Evolutionary conservation across 257 asterid species (phyloP).

Genomic region (Solanum dulcamara): DNA sequence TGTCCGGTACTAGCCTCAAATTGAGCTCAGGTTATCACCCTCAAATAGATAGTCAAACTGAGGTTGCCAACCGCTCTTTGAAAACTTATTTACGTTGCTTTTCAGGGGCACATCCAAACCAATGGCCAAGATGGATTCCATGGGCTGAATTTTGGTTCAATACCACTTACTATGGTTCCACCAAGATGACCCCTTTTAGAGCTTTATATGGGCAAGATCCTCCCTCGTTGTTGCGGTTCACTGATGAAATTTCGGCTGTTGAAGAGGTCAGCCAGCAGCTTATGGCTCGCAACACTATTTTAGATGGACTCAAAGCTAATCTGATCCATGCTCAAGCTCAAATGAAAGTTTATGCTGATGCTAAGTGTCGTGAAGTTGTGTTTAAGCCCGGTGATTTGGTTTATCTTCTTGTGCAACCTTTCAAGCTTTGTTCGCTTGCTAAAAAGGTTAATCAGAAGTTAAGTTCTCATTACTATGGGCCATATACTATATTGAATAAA

Average conservation of each 20-base stretch:
- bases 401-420: not conserved
- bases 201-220: not conserved
- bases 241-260: not conserved
- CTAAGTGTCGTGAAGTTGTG: not conserved
- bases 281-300: not conserved
- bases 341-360: not conserved
- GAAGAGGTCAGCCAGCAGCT: not conserved
- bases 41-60: not conserved
- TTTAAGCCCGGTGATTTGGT: not conserved
- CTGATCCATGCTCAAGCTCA: not conserved
- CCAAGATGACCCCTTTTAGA: not conserved
- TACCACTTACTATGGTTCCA: not conserved
- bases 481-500: not conserved
- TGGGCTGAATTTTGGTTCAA: not conserved
- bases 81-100: not conserved
- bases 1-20: not conserved
- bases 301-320: not conserved
- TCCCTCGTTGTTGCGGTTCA: not conserved
- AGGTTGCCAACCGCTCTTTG: not conserved
- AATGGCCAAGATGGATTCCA: not conserved
- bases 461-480: not conserved
- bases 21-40: not conserved
- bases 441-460: not conserved
- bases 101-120: not conserved
- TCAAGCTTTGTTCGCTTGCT: not conserved